Percentiles rank a stretch among this genome's conserved stretches.
These are phyloP conservation scores for Babjeviella inositovora DNA, from an alignment of 805 yeast genomes.

Conservation along the genomic window DNA sequence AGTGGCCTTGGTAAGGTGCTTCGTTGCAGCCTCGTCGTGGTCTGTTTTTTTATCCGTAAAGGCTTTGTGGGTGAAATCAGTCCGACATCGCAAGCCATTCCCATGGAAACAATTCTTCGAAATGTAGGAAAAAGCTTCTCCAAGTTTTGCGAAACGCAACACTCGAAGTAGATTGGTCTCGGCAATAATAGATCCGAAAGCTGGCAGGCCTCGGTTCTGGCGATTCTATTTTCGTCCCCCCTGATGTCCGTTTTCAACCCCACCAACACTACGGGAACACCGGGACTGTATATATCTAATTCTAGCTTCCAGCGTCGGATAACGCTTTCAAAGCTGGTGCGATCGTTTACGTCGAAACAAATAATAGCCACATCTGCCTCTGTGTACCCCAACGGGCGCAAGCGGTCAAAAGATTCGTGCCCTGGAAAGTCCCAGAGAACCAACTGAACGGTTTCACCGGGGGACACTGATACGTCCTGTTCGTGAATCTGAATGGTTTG, in stretches of 20 bases:
- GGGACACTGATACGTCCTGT: conserved; percentile 8
- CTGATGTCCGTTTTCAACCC: conserved; percentile 20
- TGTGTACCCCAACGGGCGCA: conserved; percentile 23
- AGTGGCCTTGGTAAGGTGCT: too few relatives aligned
- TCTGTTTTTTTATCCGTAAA: too few relatives aligned
- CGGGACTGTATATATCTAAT: conserved; percentile 17
- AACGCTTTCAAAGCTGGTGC: conserved; percentile 15
- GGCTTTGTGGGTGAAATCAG: too few relatives aligned
- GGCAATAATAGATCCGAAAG: neutral
- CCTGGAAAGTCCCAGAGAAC: conserved; percentile 27
- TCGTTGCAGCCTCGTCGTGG: too few relatives aligned
- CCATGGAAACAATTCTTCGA: too few relatives aligned
- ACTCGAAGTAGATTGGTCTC: too few relatives aligned
- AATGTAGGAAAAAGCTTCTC: too few relatives aligned
- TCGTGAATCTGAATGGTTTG: conserved; percentile 1
- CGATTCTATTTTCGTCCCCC: conserved; percentile 8
- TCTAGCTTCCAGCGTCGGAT: conserved; percentile 25
- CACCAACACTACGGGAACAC: conserved; percentile 15
- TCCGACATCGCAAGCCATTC: too few relatives aligned
- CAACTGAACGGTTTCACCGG: conserved; percentile 7
- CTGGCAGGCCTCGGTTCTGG: conserved; percentile 3
- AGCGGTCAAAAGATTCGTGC: conserved; percentile 16
- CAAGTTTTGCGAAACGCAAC: too few relatives aligned
- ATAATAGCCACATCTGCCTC: conserved; percentile 18
- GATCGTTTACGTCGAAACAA: conserved; percentile 17